Base-by-base conservation (phyloP, 2,329 filamentous ascomycete species). In the Graphium sp. region DNA sequence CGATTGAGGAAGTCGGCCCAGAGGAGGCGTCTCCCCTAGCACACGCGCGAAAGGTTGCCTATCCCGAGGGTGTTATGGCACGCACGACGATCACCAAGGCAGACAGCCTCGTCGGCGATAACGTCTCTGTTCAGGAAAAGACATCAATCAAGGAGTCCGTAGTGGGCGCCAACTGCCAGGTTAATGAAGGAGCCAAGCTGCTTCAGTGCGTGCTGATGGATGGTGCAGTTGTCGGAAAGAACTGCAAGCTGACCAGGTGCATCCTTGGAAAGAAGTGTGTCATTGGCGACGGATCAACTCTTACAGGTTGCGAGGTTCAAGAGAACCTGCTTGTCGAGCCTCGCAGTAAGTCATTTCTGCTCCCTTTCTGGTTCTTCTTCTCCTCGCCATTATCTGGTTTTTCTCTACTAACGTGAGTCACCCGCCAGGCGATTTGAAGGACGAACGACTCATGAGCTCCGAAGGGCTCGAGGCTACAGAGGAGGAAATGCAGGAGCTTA, bases 191-290 rank as follows among this genome's bases (percentile, higher is more conserved):
- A n/a, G 83, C 79, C 18, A 80, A 85, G 38, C 55, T 98, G 24
- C 74, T 73, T n/a, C 70, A 85, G 37, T 95, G 87, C 50, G 53
- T 95, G 26, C 56, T 95, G 13, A 94, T 95, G 83, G 87, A 95
- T 35, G 82, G 82, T 4, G 85, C 81, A 1, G 74, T 81, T 6
- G 66, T 98, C 9, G 85, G 82, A 10, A 79, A 82, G 41, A 76
- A 78, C 24, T 85, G 77, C 44, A 83, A 83, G 48, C 58, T 95
- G 29, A 89, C 80, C 2, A 80, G 81, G 14, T 94, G 85, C 44
- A 80, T 95, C 18, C 55, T 95, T 22, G 89, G 89, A 5, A 71
- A 76, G 43, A 59, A 82, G 35, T 79, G 76, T 38, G 74, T 78
- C 41, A 71, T 98, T 39, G 85, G 87, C n/a, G 80, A 82, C 26